A percentile compares a stretch with the other conserved stretches of the same genome.
These are phyloP conservation scores for Gastrodia elata DNA, from an alignment of 106 monocot species.

Conservation along the genomic window DNA sequence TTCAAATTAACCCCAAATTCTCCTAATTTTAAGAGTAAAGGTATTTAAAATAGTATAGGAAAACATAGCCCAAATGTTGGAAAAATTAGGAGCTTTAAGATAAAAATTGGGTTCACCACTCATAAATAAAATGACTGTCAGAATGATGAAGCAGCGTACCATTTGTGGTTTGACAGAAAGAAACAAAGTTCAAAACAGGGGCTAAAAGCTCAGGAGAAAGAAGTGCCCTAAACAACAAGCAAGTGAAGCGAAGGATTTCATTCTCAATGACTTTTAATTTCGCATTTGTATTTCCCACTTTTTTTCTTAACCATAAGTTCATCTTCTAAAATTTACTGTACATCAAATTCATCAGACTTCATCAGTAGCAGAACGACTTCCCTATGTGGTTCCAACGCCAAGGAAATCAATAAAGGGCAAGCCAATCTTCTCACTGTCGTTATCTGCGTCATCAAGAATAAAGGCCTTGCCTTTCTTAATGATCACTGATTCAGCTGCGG, in stretches of 20 bases:
- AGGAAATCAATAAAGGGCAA: constrained; percentile 12
- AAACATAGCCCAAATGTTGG: too few relatives aligned
- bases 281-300: not conserved
- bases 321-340: not conserved
- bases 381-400: constrained; percentile 7
- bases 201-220: not conserved
- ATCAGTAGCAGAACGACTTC: not conserved
- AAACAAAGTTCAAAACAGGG: not conserved
- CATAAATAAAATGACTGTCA: not conserved
- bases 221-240: not conserved
- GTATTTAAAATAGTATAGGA: too few relatives aligned
- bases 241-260: not conserved
- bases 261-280: too few relatives aligned
- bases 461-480: constrained; percentile 1
- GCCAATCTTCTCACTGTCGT: constrained; percentile 3
- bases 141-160: not conserved
- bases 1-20: too few relatives aligned
- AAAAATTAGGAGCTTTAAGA: too few relatives aligned
- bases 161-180: not conserved
- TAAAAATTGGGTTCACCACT: too few relatives aligned
- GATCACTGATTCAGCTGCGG: not conserved
- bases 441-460: constrained; percentile 10
- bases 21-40: too few relatives aligned
- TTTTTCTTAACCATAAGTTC: not conserved
- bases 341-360: not conserved